phyloP scores from a whole-genome alignment of 768 basidiomycete species.

The Podaxis sp. region DNA sequence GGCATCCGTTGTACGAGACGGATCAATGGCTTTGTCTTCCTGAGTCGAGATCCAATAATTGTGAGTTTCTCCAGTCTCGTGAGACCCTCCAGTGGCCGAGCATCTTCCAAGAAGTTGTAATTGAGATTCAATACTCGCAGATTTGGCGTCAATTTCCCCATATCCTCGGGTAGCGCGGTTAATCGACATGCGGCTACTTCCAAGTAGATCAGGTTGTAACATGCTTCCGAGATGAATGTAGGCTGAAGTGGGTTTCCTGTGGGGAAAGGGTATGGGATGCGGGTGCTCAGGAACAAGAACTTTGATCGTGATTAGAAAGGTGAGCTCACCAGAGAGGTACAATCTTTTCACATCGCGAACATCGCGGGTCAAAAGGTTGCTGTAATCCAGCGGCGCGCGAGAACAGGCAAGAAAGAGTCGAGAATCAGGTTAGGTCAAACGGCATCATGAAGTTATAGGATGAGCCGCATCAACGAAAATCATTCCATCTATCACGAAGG shows the following conservation, averaged over 20 bases:
- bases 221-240: conserved; percentile 67
- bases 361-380: conserved; percentile 58
- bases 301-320: conserved; percentile 15
- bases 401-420: conserved; percentile 9
- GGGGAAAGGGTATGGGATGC: conserved; percentile 16
- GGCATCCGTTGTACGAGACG: conserved; percentile 67
- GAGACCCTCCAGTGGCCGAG: conserved; percentile 66
- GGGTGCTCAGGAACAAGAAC: conserved; percentile 14
- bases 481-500: conserved; percentile 23
- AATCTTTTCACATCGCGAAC: conserved; percentile 91
- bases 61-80: conserved; percentile 78
- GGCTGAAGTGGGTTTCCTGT: conserved; percentile 70
- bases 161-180: conserved; percentile 64
- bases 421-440: conserved; percentile 8
- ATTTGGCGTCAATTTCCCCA: conserved; percentile 74
- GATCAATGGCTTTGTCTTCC: conserved; percentile 73
- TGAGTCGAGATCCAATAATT: conserved; percentile 81
- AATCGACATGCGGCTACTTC: conserved; percentile 89
- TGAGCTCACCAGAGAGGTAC: conserved; percentile 85
- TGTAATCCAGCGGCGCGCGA: conserved; percentile 20
- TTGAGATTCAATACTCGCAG: conserved; percentile 91
- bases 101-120: conserved; percentile 91
- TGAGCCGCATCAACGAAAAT: conserved; percentile 18
- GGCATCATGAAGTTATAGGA: conserved; percentile 15
- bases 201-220: conserved; percentile 89